Percentiles rank a stretch among this genome's conserved stretches.
These are phyloP conservation scores for Sporothrix euskadiensis DNA, from an alignment of 2,329 filamentous ascomycete genomes.

Conservation along the genomic window DNA sequence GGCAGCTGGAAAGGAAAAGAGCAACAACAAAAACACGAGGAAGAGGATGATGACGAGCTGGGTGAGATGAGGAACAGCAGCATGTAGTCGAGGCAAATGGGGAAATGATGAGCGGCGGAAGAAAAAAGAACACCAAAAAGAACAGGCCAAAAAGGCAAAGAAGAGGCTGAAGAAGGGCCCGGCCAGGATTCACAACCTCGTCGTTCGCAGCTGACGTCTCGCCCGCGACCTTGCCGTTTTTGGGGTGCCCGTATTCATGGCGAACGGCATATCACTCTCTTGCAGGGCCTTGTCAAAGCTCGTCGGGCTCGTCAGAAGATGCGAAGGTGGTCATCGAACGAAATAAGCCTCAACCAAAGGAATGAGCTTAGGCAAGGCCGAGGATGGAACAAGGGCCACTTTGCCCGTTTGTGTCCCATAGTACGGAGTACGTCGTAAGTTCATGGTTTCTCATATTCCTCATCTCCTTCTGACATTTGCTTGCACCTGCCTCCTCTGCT, in stretches of 20 bases:
- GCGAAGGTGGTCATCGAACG: background rate
- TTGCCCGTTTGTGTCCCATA: constrained; percentile 6
- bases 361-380: background rate
- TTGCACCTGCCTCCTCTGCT: background rate
- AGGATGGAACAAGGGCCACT: constrained; percentile 16
- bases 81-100: constrained; percentile 1
- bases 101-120: constrained; percentile 26
- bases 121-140: background rate
- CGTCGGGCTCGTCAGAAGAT: background rate
- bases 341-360: constrained; percentile 11
- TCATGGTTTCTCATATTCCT: background rate
- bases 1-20: background rate
- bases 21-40: background rate
- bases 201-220: background rate
- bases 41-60: constrained; percentile 11
- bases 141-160: background rate
- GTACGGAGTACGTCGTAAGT: too few species aligned
- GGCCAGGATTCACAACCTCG: background rate
- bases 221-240: constrained; percentile 12
- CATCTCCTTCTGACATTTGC: background rate
- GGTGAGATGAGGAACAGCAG: constrained; percentile 11
- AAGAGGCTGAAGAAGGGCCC: constrained; percentile 1
- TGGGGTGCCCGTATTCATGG: constrained; percentile 13
- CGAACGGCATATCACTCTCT: constrained; percentile 3
- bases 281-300: background rate